Conservation (phyloP, 208 protist genomes). For the Leishmania turanica region DNA sequence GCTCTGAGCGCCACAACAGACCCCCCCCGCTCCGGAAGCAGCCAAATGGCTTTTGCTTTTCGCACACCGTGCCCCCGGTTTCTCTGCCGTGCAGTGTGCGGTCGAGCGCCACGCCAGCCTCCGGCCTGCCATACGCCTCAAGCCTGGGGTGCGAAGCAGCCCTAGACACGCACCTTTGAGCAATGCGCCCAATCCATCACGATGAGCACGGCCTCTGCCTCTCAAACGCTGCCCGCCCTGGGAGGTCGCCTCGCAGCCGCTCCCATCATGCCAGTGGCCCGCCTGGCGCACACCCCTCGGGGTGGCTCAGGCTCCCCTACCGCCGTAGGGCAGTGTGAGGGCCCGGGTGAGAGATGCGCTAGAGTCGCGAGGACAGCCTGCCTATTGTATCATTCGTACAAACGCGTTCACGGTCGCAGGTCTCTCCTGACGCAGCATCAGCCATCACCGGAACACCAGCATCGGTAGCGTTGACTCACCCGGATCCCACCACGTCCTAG, state of each 20-base stretch:
- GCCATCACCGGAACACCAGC: neutral
- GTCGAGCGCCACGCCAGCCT: neutral
- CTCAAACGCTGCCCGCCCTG: neutral
- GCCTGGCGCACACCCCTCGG: neutral
- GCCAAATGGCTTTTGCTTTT: neutral
- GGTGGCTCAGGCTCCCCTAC: neutral
- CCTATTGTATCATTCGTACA: neutral
- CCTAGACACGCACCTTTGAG: neutral
- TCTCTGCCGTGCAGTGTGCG: neutral
- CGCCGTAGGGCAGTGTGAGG: neutral
- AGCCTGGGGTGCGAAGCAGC: neutral
- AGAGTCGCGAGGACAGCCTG: neutral
- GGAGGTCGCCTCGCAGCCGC: neutral
- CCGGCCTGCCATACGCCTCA: neutral
- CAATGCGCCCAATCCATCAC: neutral
- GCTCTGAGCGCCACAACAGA: neutral
- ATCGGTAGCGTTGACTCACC: neutral
- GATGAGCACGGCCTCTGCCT: neutral
- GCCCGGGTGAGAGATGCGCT: too few species aligned
- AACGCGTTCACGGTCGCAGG: neutral
- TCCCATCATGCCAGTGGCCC: neutral
- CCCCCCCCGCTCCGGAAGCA: neutral
- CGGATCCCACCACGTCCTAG: neutral
- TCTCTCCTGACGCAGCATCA: neutral
- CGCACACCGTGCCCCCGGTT: too few species aligned